Base-by-base conservation (phyloP, 495 filamentous ascomycete species). In the Jackrogersella minutella region DNA sequence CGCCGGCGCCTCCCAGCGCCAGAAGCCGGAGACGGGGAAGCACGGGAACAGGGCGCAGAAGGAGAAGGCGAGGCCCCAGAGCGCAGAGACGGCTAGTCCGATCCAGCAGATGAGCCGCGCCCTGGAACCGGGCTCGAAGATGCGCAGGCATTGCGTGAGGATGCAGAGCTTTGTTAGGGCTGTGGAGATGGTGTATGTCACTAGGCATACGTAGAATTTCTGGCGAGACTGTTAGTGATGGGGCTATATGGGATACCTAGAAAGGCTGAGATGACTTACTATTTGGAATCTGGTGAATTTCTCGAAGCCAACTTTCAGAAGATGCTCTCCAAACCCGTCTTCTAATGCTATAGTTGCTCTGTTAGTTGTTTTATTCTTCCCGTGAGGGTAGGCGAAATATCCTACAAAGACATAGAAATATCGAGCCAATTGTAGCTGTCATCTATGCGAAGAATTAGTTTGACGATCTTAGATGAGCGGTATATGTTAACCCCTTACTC, bases 291-390 rank as follows among this genome's bases (percentile, higher is more conserved):
- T 30, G 28, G 52, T 9, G 40, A 65, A 64, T 21, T 71, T 64
- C 9, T 46, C 44, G 19, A 37, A 11, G 0, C 65, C 41, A 26
- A 76, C 58, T 1, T 30, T 55, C 3, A 59, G 34, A 16, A 73
- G 67, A 37, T 76, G 74, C 16, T 74, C 57, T 11, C 74, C 74
- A 33, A 76, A 69, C 11, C 74, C 74, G 41, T 73, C 37, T 24
- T 76, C 54, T 41, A 69, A 37, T 36, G 68, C 74, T 74, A 22
- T n/a, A 47, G 37, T 21, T 40, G 13, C n/a, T 17, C 22, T 8
- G 54, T 70, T 64, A 70, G 65, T 43, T 39, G 9, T 31, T 2
- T 19, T 17, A 19, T 7, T 8, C 10, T 21, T n/a, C 39, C 8
- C 30, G 7, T 11, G 5, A 14, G 30, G 11, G 11, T 0, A 8